A percentile compares a stretch with the other conserved stretches of the same genome.
Evolutionary conservation across 805 yeast genomes (phyloP).

Genomic region (Candida bentonensis): DNA sequence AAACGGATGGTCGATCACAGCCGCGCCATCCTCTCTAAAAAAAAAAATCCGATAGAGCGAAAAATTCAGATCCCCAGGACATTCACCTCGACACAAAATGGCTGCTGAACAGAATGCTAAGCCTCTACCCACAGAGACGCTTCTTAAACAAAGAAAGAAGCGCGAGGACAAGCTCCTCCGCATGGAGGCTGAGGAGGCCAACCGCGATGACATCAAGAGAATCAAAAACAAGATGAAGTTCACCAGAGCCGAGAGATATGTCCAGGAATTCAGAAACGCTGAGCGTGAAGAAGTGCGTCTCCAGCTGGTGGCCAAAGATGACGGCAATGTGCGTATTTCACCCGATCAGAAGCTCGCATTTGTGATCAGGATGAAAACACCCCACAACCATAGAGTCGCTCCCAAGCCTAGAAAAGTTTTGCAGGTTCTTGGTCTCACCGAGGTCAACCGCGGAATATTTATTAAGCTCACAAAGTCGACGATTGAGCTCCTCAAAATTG

Average conservation of each 20-base stretch:
- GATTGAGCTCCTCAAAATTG: slow-evolving; percentile 77
- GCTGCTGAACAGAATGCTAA: background rate
- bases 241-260: slow-evolving; percentile 95
- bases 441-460: slow-evolving; percentile 90
- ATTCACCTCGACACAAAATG: background rate
- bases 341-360: slow-evolving; percentile 92
- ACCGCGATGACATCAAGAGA: slow-evolving; percentile 19
- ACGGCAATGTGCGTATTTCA: slow-evolving; percentile 84
- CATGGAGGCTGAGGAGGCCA: slow-evolving; percentile 35
- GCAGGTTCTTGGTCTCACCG: slow-evolving; percentile 79
- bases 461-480: slow-evolving; percentile 95
- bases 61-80: too few relatives aligned
- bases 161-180: slow-evolving; percentile 41
- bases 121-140: slow-evolving; percentile 39
- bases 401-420: slow-evolving; percentile 99
- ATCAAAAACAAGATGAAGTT: slow-evolving; percentile 41
- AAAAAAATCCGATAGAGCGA: too few relatives aligned
- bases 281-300: slow-evolving; percentile 80
- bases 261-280: slow-evolving; percentile 84
- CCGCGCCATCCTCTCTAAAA: background rate
- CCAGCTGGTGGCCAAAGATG: slow-evolving; percentile 75
- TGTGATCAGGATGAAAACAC: slow-evolving; percentile 98
- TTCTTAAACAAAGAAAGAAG: slow-evolving; percentile 46
- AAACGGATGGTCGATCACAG: too few relatives aligned
- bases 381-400: slow-evolving; percentile 93